A percentile compares a stretch with the other conserved stretches of the same genome.
Evolutionary conservation across 306 rosid species (phyloP).

Genomic region (Hippophae tibetana): DNA sequence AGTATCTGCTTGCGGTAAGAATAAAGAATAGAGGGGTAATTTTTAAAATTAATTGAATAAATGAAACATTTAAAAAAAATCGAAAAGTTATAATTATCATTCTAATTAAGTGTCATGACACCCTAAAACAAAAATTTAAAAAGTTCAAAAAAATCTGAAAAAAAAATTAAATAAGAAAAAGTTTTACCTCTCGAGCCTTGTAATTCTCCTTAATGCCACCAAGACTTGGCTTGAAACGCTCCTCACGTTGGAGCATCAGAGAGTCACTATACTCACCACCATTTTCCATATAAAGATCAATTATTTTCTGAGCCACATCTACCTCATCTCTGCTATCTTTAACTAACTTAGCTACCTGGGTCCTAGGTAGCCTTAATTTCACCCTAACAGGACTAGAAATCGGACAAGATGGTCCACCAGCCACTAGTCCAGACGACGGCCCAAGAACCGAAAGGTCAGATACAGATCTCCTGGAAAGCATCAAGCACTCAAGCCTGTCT

Average conservation of each 20-base stretch:
- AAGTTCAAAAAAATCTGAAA: too few species aligned
- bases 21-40: too few species aligned
- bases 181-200: too few species aligned
- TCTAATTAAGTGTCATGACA: too few species aligned
- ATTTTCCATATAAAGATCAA: slow-evolving; percentile 33
- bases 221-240: slow-evolving; percentile 15
- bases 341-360: slow-evolving; percentile 50
- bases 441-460: slow-evolving; percentile 41
- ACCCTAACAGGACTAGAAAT: slow-evolving; percentile 30
- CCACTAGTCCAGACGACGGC: not conserved
- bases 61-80: too few species aligned
- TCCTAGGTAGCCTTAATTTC: slow-evolving; percentile 58
- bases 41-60: too few species aligned
- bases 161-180: too few species aligned
- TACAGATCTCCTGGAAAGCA: slow-evolving; percentile 55
- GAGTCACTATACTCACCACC: slow-evolving; percentile 1
- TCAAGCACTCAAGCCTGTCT: slow-evolving; percentile 70
- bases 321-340: slow-evolving; percentile 45
- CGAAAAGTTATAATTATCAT: too few species aligned
- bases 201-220: too few species aligned
- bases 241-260: not conserved
- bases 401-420: not conserved
- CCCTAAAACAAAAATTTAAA: too few species aligned
- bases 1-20: too few species aligned
- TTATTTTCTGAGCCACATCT: slow-evolving; percentile 57